phyloP scores from a whole-genome alignment of 306 rosid species.

The Begonia loranthoides region DNA sequence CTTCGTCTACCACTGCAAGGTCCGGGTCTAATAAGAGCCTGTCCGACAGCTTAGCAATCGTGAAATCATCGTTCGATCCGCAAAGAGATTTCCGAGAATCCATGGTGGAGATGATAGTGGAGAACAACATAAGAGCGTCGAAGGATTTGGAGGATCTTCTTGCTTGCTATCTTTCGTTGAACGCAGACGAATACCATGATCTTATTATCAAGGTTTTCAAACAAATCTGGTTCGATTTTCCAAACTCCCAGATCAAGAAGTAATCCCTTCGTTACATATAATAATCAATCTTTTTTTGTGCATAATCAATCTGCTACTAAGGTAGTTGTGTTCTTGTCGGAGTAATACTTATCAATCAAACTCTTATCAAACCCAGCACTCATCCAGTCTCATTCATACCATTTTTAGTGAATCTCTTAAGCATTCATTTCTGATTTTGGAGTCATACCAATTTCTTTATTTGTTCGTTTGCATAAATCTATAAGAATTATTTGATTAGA shows the following conservation, averaged over 20 bases:
- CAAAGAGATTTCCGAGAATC: slow-evolving; percentile 83
- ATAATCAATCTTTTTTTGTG: too few species aligned
- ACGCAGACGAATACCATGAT: slow-evolving; percentile 87
- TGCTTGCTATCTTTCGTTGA: slow-evolving; percentile 79
- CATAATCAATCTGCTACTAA: too few species aligned
- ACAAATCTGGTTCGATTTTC: slow-evolving; percentile 92
- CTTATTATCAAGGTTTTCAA: slow-evolving; percentile 85
- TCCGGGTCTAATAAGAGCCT: slow-evolving; percentile 33
- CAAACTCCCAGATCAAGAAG: slow-evolving; percentile 10
- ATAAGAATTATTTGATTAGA: too few species aligned
- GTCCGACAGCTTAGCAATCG: slow-evolving; percentile 59
- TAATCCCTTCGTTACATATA: too few species aligned
- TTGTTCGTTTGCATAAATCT: too few species aligned
- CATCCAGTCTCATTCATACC: too few species aligned
- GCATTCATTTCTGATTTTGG: too few species aligned
- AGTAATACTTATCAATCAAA: too few species aligned
- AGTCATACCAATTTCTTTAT: too few species aligned
- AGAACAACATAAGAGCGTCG: slow-evolving; percentile 67
- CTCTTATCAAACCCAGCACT: too few species aligned
- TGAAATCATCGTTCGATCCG: slow-evolving; percentile 74
- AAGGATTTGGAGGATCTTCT: slow-evolving; percentile 95
- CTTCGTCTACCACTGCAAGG: slow-evolving; percentile 5
- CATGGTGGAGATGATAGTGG: slow-evolving; percentile 94
- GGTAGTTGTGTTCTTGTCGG: too few species aligned
- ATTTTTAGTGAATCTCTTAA: too few species aligned